Base-by-base conservation (phyloP, 1,284 basidiomycete species). In the Pholiota adiposa region DNA sequence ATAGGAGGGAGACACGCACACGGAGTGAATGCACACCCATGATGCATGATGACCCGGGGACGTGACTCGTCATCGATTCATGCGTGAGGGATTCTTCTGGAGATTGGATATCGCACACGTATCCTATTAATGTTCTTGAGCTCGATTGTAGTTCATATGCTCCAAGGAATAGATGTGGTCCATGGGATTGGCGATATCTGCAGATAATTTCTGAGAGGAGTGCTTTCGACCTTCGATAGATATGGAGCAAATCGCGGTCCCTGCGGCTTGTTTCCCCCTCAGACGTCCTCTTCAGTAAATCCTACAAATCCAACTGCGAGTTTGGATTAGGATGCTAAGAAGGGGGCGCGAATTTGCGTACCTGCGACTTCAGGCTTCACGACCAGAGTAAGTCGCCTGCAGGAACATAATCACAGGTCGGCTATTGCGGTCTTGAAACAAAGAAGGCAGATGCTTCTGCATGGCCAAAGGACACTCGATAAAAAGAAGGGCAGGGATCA, bases 1-100 rank as follows among this genome's bases (percentile, higher is more conserved):
- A 58, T 81, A 72, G 2, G 69, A 58, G 0, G 72, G 63, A 1
- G 77, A 63, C n/a, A 90, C 82, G 65, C 85, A 88, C 27, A 92
- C 82, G 8, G 87, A 85, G 69, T 92, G 90, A 40, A 91, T 80
- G 69, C 87, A 89, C 41, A 90, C 82, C 11, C 85, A 83, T n/a
- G n/a, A n/a, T n/a, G n/a, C n/a, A n/a, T 0, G 77, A 57, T 0
- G 81, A 75, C 2, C 69, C 68, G 0, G n/a, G 80, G 44, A 84
- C 77, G 65, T 92, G 89, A 0, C 68, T 79, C 1, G 78, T 78
- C 88, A 91, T 89, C 14, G 89, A 88, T n/a, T 79, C 79, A 65
- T 88, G 84, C 4, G 85, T 87, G 29, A 91, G 75, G 2, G 79
- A 76, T 4, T 71, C 44, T 4, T 77, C 76, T 0, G 80, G 70